Base-by-base conservation (phyloP, 129 eudicot genomes). In the Deinandra increscens region DNA sequence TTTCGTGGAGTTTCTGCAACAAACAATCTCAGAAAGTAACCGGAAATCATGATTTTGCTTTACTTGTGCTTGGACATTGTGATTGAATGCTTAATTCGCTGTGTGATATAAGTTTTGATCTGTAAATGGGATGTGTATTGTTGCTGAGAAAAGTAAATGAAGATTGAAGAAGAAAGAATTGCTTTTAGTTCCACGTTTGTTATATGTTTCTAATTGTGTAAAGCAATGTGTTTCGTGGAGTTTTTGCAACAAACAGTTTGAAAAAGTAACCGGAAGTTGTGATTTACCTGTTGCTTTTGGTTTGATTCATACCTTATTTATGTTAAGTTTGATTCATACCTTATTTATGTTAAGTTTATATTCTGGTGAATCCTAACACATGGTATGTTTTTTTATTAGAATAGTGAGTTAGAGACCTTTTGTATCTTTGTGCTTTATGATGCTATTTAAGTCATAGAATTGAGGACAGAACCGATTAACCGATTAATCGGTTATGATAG, bases 1-100 rank as follows among this genome's bases (percentile, higher is more conserved):
- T 75, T 67, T 59, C 68, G 69, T 75, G 69, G 67, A 75, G 74
- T 66, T 75, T 75, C 31, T 56, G 79, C 68, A 75, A 75, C 69
- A 68, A 44, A 29, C 12, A 9, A 45, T 13, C 18, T 58, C 17
- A 29, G 29, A 36, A 56, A 58, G 64, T 71, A 4, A 43, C 46
- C n/a, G n/a, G n/a, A n/a, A n/a, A n/a, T n/a, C n/a, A n/a, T n/a
- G 17, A 42, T 31, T 4, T 69, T 8, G 74, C 14, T 65, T 75
- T 19, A 12, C 8, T 77, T 45, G 39, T 39, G 29, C 23, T 64
- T 59, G 65, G 26, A 54, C 14, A 44, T 45, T 20, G 46, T 63
- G 66, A 64, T 70, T 8, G 51, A 42, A 18, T 29, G 39, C 20
- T 53, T 63, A 1, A 77, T 19, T 70, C 31, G 9, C 26, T 12